Evolutionary conservation across 78 protist species (phyloP).

Genomic region (Tieghemostelium lacteum): DNA sequence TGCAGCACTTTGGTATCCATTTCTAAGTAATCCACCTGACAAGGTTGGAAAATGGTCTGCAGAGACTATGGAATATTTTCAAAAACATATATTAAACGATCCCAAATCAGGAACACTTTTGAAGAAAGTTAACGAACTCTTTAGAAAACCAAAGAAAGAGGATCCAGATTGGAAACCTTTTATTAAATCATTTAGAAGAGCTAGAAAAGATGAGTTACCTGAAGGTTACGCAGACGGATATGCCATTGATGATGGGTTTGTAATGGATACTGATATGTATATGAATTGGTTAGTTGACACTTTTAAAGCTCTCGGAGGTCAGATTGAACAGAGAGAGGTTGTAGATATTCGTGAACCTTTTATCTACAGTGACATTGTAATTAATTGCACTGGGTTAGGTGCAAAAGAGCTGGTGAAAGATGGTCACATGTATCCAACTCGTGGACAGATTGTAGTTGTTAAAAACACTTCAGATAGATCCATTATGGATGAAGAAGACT

Average conservation of each 20-base stretch:
- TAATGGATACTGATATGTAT: constrained; percentile 71
- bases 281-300: constrained; percentile 62
- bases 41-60: constrained; percentile 66
- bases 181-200: constrained; percentile 61
- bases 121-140: constrained; percentile 49
- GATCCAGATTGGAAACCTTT: constrained; percentile 71
- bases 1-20: constrained; percentile 73
- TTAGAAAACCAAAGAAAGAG: constrained; percentile 5
- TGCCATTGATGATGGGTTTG: constrained; percentile 71
- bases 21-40: constrained; percentile 44
- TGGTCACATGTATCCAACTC: constrained; percentile 31
- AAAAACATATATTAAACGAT: constrained; percentile 39
- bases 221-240: constrained; percentile 61
- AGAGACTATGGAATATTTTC: constrained; percentile 57
- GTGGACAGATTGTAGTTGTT: constrained; percentile 72
- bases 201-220: constrained; percentile 40
- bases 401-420: constrained; percentile 60
- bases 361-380: constrained; percentile 16
- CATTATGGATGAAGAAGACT: constrained; percentile 68
- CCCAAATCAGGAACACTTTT: constrained; percentile 43
- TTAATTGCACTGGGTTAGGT: constrained; percentile 78
- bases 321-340: constrained; percentile 31
- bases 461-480: constrained; percentile 32
- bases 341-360: constrained; percentile 71
- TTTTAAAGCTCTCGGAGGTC: constrained; percentile 42